phyloP scores from a whole-genome alignment of 1,284 basidiomycete species.

The Trametes versicolor region DNA sequence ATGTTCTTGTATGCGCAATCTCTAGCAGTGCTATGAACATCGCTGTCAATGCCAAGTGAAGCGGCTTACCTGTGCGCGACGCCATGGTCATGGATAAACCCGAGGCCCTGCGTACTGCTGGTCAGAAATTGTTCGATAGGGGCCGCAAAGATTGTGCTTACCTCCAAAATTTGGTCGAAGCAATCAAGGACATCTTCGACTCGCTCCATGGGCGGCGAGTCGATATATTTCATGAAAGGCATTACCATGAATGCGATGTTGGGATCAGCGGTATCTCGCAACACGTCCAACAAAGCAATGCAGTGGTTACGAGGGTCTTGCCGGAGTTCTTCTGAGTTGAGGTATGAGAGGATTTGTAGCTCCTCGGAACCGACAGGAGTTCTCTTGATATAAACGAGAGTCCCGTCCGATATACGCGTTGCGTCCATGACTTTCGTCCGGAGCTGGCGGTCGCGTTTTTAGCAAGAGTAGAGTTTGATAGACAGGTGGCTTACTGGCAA shows the following conservation, averaged over 20 bases:
- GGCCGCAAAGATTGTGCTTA: constrained; percentile 8
- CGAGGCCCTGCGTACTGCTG: not conserved
- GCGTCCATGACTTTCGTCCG: constrained; percentile 39
- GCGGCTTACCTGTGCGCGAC: not conserved
- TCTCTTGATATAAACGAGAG: constrained; percentile 39
- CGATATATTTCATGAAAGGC: constrained; percentile 40
- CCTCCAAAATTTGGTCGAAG: constrained; percentile 40
- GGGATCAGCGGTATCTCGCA: constrained; percentile 32
- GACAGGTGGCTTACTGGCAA: not conserved
- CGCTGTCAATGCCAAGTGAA: too few species aligned
- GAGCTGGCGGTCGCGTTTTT: not conserved
- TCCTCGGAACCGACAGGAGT: constrained; percentile 31
- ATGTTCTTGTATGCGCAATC: constrained; percentile 39
- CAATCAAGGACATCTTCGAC: constrained; percentile 42
- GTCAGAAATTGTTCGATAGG: not conserved
- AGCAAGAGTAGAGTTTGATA: not conserved
- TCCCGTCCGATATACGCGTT: constrained; percentile 35
- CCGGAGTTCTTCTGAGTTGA: constrained; percentile 12
- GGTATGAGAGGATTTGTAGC: constrained; percentile 12
- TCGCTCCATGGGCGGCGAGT: constrained; percentile 35
- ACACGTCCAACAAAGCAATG: constrained; percentile 43
- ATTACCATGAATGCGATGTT: constrained; percentile 40
- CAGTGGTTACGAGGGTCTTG: constrained; percentile 42
- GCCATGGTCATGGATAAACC: constrained; percentile 1
- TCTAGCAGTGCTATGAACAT: constrained; percentile 13